Evolutionary conservation across 2,329 filamentous ascomycete genomes (phyloP).

Genomic region (Colletotrichum sp.): DNA sequence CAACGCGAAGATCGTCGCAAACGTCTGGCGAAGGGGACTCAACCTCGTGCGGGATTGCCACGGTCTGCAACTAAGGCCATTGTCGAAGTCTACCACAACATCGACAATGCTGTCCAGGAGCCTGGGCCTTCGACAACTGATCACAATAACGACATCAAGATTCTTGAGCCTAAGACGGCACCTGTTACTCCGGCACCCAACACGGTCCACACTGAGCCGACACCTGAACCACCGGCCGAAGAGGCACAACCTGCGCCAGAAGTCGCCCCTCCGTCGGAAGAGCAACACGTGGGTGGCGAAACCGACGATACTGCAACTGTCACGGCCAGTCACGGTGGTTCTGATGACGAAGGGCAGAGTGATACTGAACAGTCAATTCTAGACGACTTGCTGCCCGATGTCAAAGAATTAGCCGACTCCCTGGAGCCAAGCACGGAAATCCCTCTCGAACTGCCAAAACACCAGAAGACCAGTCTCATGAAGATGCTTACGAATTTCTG

Average conservation of each 20-base stretch:
- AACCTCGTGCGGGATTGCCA: constrained; percentile 80
- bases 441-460: constrained; percentile 80
- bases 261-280: constrained; percentile 1
- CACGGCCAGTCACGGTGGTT: constrained; percentile 63
- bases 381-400: constrained; percentile 71
- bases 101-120: constrained; percentile 90
- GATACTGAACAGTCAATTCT: constrained; percentile 74
- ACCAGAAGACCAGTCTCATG: constrained; percentile 92
- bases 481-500: constrained; percentile 97
- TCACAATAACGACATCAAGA: constrained; percentile 14
- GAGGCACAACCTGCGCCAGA: constrained; percentile 2
- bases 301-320: constrained; percentile 39
- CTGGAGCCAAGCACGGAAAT: constrained; percentile 66
- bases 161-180: constrained; percentile 12
- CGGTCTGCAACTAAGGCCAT: constrained; percentile 93
- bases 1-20: constrained; percentile 79
- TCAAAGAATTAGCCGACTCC: constrained; percentile 66
- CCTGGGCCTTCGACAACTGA: constrained; percentile 68
- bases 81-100: constrained; percentile 93
- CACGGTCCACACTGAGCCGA: constrained; percentile 22
- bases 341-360: constrained; percentile 72
- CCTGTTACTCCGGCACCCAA: constrained; percentile 5
- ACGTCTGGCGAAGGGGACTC: constrained; percentile 73
- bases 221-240: constrained; percentile 8
- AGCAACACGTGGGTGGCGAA: constrained; percentile 28